These are phyloP conservation scores for Hygrocybe punicea DNA, from an alignment of 768 basidiomycete species.

Conservation along the genomic window DNA sequence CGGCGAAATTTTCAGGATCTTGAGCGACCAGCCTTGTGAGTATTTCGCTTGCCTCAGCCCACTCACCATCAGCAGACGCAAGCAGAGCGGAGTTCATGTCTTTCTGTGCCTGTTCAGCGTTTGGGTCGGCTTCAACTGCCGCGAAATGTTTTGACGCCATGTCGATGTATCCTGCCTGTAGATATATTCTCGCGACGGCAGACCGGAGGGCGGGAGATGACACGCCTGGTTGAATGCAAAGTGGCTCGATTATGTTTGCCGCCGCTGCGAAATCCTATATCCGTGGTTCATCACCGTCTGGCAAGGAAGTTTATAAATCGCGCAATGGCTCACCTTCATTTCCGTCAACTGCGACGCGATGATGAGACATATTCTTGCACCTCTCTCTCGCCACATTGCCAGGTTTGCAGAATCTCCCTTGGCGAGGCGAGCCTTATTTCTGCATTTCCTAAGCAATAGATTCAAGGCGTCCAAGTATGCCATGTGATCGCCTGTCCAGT, in stretches of 20 bases:
- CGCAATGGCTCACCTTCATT: constrained; percentile 59
- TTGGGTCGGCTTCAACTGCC: constrained; percentile 43
- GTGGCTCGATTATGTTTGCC: constrained; percentile 60
- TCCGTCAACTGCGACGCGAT: constrained; percentile 80
- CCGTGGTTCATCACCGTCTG: neutral
- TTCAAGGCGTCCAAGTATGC: constrained; percentile 74
- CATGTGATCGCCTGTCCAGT: constrained; percentile 80
- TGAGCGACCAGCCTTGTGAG: constrained; percentile 45
- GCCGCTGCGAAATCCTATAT: constrained; percentile 68
- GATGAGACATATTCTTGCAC: constrained; percentile 69
- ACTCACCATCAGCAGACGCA: constrained; percentile 68
- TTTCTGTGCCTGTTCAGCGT: constrained; percentile 43
- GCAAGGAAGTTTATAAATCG: neutral
- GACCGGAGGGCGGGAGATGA: constrained; percentile 60
- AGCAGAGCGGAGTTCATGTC: constrained; percentile 66
- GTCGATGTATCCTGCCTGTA: constrained; percentile 65
- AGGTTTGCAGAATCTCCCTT: constrained; percentile 36
- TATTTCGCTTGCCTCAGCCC: constrained; percentile 48
- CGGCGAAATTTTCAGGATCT: constrained; percentile 61
- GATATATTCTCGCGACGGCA: constrained; percentile 68
- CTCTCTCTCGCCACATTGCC: constrained; percentile 83
- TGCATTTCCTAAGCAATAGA: constrained; percentile 61
- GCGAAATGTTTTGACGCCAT: constrained; percentile 60
- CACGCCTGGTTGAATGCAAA: constrained; percentile 44
- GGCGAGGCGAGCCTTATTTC: constrained; percentile 44